phyloP scores from a whole-genome alignment of 2,329 filamentous ascomycete genomes.

The Scedosporium apiospermum region DNA sequence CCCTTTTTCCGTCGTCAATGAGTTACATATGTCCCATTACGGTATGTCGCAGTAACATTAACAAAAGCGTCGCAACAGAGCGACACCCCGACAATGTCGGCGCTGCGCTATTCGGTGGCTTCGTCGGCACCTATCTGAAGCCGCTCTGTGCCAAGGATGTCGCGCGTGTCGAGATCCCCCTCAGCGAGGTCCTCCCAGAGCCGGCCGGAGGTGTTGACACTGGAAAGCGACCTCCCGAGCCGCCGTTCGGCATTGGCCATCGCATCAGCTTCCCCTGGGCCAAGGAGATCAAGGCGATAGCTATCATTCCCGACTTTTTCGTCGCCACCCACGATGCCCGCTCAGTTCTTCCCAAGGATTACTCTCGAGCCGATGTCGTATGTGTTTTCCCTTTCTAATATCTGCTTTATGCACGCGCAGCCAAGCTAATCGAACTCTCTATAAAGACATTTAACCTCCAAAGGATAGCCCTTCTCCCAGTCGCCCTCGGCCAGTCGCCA shows the following conservation, averaged over 20 bases:
- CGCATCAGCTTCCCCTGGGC: constrained; percentile 95
- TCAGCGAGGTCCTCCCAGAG: constrained; percentile 84
- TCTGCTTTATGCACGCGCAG: neutral
- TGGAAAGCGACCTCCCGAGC: constrained; percentile 73
- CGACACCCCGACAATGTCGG: constrained; percentile 92
- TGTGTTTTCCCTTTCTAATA: constrained; percentile 19
- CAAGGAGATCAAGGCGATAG: constrained; percentile 89
- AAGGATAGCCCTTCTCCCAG: constrained; percentile 81
- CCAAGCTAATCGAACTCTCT: neutral
- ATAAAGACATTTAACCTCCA: constrained; percentile 79
- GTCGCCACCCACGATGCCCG: constrained; percentile 90
- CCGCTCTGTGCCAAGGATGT: constrained; percentile 83
- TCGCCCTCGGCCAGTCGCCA: constrained; percentile 79
- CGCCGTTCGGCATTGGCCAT: constrained; percentile 87
- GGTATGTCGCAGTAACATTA: neutral
- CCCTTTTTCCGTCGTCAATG: neutral
- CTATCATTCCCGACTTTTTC: constrained; percentile 92
- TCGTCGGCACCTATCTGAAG: constrained; percentile 93
- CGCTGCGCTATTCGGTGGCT: constrained; percentile 89
- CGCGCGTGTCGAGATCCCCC: constrained; percentile 83
- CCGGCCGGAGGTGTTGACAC: constrained; percentile 89
- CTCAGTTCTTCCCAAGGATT: constrained; percentile 70
- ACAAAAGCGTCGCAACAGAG: constrained; percentile 37
- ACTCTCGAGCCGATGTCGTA: constrained; percentile 75
- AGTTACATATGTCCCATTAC: neutral